Conservation (phyloP, 2,329 filamentous ascomycete genomes). For the Tolypocladium pustulatum region DNA sequence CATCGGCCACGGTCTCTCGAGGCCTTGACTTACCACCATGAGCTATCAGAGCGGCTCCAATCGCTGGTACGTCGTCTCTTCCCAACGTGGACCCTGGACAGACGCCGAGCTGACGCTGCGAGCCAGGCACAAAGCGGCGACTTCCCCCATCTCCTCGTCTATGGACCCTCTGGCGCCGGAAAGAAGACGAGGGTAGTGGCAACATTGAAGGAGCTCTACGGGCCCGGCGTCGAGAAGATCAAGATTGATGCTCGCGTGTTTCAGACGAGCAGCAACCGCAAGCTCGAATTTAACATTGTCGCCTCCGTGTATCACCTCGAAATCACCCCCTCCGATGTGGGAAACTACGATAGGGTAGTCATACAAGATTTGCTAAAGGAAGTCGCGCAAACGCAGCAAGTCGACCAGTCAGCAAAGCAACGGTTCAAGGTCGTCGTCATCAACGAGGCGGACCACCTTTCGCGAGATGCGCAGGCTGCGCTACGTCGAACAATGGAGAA, state of each 20-base stretch:
- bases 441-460: constrained; percentile 94
- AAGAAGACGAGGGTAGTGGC: constrained; percentile 97
- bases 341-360: constrained; percentile 91
- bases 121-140: constrained; percentile 85
- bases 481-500: constrained; percentile 97
- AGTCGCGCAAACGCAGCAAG: constrained; percentile 96
- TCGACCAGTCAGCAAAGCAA: constrained; percentile 84
- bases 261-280: constrained; percentile 89
- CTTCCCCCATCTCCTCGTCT: constrained; percentile 94
- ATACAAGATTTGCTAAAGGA: constrained; percentile 94
- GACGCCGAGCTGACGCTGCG: constrained; percentile 2
- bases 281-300: constrained; percentile 98
- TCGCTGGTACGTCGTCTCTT: constrained; percentile 57
- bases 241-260: constrained; percentile 97
- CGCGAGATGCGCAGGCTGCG: constrained; percentile 88
- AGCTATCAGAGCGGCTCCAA: constrained; percentile 76
- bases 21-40: constrained; percentile 73
- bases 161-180: constrained; percentile 89
- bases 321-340: constrained; percentile 94
- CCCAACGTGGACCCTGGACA: neutral
- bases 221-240: constrained; percentile 97
- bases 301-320: constrained; percentile 95
- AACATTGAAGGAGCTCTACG: constrained; percentile 89
- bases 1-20: constrained; percentile 66
- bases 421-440: constrained; percentile 98